Base-by-base conservation (phyloP, 1,284 basidiomycete species). In the Stygiomarasmius scandens region DNA sequence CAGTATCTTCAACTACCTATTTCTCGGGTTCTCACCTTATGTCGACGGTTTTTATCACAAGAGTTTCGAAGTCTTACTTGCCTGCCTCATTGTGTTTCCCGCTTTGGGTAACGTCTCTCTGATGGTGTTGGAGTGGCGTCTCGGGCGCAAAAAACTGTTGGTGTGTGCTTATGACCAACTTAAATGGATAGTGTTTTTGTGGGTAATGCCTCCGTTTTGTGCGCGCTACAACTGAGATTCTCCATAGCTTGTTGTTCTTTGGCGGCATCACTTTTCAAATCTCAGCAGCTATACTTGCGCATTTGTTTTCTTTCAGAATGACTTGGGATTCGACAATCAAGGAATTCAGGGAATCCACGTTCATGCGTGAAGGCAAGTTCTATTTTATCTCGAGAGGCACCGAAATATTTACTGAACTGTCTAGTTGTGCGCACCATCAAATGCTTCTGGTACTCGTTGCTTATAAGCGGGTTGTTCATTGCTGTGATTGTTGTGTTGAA, bases 111-210 rank as follows among this genome's bases (percentile, higher is more conserved):
- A 91, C 69, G 62, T 93, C 57, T 86, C 87, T 0, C 91, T 83
- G 71, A 85, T 89, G 6, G 71, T 90, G 36, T 74, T 92, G 47
- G 87, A 92, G 65, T 93, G 92, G 64, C 87, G 92, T 11, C 76
- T 92, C 14, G 90, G 91, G 12, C 76, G 83, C 20, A 78, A 83
- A 54, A 79, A 76, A 50, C 71, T 92, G 27, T 64, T 83, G 12
- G 74, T 76, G 44, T 77, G 84, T 4, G 64, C 85, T 25, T 53
- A 82, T 54, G 88, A 92, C 71, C 92, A 90, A 62, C 49, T 92
- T 64, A 82, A 82, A 58, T 93, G 91, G 92, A 66, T 90, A 19
- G 90, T 89, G 0, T 90, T 89, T 80, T 90, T 90, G 88, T 90
- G 64, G 65, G 87, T 81, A 6, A 32, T 32, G 5, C 36, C 25